phyloP scores from a whole-genome alignment of 2,329 filamentous ascomycete genomes.

The Didymella segeticola region DNA sequence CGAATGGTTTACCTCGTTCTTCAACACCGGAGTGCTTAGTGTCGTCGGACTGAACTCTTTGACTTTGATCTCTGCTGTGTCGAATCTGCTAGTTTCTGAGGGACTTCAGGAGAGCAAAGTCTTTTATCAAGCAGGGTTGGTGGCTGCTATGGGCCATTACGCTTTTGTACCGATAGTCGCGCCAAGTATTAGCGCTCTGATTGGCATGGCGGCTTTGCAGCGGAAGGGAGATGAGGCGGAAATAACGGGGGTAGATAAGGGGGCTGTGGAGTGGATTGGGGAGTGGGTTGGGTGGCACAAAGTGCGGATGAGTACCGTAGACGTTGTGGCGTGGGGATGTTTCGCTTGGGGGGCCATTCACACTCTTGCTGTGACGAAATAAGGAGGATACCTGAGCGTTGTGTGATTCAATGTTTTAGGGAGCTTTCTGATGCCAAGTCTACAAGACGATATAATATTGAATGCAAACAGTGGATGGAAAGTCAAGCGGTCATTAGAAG shows the following conservation, averaged over 20 bases:
- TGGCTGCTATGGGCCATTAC: slow-evolving; percentile 29
- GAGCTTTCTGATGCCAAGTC: too few species aligned
- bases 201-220: slow-evolving; percentile 20
- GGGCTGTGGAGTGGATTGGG: slow-evolving; percentile 15
- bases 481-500: too few species aligned
- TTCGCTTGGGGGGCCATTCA: slow-evolving; percentile 25
- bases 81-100: slow-evolving; percentile 17
- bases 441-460: too few species aligned
- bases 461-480: too few species aligned
- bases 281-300: slow-evolving; percentile 33
- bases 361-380: neutral
- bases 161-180: slow-evolving; percentile 29
- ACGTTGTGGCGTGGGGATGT: slow-evolving; percentile 31
- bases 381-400: too few species aligned
- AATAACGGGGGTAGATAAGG: neutral
- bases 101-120: slow-evolving; percentile 4
- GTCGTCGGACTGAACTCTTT: slow-evolving; percentile 31
- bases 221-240: neutral
- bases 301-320: slow-evolving; percentile 30
- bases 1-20: slow-evolving; percentile 28
- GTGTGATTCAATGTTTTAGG: too few species aligned
- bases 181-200: slow-evolving; percentile 19
- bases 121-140: slow-evolving; percentile 22
- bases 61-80: slow-evolving; percentile 15
- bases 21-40: slow-evolving; percentile 25